phyloP scores from a whole-genome alignment of 1,284 basidiomycete genomes.

The Cryptococcus hybrid region DNA sequence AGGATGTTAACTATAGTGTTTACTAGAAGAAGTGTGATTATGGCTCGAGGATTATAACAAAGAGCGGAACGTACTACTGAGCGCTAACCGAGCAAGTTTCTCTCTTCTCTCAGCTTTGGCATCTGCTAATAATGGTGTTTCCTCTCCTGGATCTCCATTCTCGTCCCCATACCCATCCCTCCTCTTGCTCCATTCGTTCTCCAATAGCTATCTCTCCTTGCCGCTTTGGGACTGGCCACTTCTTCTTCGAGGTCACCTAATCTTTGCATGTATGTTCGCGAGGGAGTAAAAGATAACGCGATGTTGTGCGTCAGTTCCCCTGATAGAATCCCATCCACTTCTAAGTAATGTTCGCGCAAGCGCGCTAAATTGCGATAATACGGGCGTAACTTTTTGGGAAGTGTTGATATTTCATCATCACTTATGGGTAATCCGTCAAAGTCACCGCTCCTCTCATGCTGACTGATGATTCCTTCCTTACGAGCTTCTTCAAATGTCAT shows the following conservation, averaged over 20 bases:
- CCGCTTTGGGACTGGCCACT: constrained; percentile 1
- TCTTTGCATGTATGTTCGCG: constrained; percentile 11
- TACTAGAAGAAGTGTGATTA: constrained; percentile 21
- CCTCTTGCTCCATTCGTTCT: constrained; percentile 9
- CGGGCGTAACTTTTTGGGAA: constrained; percentile 38
- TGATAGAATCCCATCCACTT: constrained; percentile 46
- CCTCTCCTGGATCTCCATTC: constrained; percentile 8
- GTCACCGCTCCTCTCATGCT: constrained; percentile 26
- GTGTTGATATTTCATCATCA: constrained; percentile 35
- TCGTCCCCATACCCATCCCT: constrained; percentile 2
- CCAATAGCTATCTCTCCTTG: constrained; percentile 20
- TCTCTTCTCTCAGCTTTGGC: constrained; percentile 37
- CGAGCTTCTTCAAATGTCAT: constrained; percentile 29
- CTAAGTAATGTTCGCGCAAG: constrained; percentile 40
- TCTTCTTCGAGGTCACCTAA: constrained; percentile 17
- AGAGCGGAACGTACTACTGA: constrained; percentile 36
- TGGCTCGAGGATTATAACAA: background rate
- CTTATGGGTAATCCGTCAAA: constrained; percentile 35
- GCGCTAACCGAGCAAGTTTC: constrained; percentile 34
- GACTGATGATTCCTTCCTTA: constrained; percentile 30
- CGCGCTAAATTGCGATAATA: constrained; percentile 43
- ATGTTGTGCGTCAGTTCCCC: constrained; percentile 45
- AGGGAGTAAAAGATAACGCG: constrained; percentile 35
- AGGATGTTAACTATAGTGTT: constrained; percentile 54
- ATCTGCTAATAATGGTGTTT: constrained; percentile 24